These are phyloP conservation scores for Chlorella variabilis DNA, from an alignment of 163 green algal species.

Conservation along the genomic window DNA sequence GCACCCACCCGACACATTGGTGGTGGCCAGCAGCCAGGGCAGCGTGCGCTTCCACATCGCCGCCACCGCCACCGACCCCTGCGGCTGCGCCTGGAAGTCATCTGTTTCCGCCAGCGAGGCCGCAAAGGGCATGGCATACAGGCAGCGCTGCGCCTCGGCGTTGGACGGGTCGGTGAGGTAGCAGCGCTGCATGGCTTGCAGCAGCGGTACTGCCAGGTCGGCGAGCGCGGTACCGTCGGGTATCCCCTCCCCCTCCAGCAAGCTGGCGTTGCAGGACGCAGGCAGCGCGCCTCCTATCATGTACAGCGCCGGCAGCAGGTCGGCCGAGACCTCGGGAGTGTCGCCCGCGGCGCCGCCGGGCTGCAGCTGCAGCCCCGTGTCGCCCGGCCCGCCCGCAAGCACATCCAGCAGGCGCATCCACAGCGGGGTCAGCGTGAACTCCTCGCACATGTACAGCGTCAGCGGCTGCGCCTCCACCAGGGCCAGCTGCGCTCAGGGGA, in stretches of 20 bases:
- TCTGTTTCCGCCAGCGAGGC: not conserved
- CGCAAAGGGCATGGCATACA: not conserved
- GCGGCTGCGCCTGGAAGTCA: not conserved
- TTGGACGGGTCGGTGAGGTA: not conserved
- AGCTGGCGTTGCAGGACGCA: not conserved
- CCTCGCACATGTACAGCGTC: not conserved
- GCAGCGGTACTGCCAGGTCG: not conserved
- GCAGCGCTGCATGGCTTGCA: conserved; percentile 1
- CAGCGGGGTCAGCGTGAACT: not conserved
- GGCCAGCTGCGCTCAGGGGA: not conserved
- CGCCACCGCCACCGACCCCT: not conserved
- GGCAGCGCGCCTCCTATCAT: not conserved
- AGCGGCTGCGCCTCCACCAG: not conserved
- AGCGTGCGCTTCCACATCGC: not conserved
- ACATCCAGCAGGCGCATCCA: not conserved
- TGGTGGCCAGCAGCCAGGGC: not conserved
- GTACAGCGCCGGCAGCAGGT: not conserved
- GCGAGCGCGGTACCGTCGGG: not conserved
- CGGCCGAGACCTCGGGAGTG: not conserved
- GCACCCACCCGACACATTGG: not conserved
- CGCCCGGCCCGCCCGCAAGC: not conserved
- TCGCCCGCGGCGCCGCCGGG: not conserved
- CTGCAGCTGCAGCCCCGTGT: not conserved
- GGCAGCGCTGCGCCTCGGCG: not conserved
- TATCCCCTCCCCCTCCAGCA: not conserved